Conservation (phyloP, 495 filamentous ascomycete genomes). For the Aspergillus haitiensis region DNA sequence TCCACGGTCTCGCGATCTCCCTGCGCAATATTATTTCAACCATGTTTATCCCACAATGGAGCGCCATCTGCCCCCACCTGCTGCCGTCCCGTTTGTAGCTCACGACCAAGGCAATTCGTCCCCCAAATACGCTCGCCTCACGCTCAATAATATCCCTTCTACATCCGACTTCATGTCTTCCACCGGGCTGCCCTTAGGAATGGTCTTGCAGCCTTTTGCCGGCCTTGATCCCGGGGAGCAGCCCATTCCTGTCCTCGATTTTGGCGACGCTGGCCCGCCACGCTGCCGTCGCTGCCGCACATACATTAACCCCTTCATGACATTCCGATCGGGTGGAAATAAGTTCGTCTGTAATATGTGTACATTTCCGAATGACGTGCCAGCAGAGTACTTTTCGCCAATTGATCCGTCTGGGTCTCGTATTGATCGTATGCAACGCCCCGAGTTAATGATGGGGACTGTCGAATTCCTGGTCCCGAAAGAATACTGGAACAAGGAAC, state of each 20-base stretch:
- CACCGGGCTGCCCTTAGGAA: slow-evolving; percentile 81
- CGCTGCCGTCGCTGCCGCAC: slow-evolving; percentile 90
- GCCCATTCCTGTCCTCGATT: slow-evolving; percentile 89
- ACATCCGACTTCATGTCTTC: slow-evolving; percentile 74
- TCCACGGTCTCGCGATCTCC: slow-evolving; percentile 76
- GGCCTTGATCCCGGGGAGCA: slow-evolving; percentile 80
- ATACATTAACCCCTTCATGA: slow-evolving; percentile 99
- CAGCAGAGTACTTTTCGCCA: slow-evolving; percentile 88
- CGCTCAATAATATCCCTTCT: slow-evolving; percentile 87
- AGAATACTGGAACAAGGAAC: slow-evolving; percentile 97
- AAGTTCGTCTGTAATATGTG: slow-evolving; percentile 99
- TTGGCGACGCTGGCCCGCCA: slow-evolving; percentile 87
- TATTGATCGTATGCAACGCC: slow-evolving; percentile 84
- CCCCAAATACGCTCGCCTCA: slow-evolving; percentile 88
- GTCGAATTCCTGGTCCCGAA: slow-evolving; percentile 96
- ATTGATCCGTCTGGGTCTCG: slow-evolving; percentile 83
- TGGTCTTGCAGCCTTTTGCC: slow-evolving; percentile 87
- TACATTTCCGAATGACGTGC: slow-evolving; percentile 93
- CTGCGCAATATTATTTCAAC: slow-evolving; percentile 78
- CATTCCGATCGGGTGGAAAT: slow-evolving; percentile 88
- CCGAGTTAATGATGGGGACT: slow-evolving; percentile 86
- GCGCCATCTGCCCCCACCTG: slow-evolving; percentile 83
- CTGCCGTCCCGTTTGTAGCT: slow-evolving; percentile 85
- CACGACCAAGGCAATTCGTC: slow-evolving; percentile 96
- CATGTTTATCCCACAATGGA: slow-evolving; percentile 95